Conservation (phyloP, 2,329 filamentous ascomycete species). For the Cercospora brassicicola region DNA sequence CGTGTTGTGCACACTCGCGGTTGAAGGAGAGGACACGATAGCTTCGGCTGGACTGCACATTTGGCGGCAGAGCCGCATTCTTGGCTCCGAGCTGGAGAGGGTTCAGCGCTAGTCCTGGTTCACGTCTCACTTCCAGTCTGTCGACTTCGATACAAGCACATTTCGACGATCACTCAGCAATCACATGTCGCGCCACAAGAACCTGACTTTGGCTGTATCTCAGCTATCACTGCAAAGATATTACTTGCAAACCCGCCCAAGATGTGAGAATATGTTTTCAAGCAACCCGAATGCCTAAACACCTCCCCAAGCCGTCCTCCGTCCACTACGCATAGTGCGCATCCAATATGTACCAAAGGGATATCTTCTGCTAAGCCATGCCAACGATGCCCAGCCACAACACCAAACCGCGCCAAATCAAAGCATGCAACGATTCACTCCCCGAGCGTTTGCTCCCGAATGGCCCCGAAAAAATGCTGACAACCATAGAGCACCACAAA, state of each 20-base stretch:
- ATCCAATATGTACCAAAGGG: slow-evolving; percentile 12
- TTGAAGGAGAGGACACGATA: background rate
- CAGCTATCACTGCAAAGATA: background rate
- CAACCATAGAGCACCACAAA: slow-evolving; percentile 11
- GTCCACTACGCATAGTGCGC: background rate
- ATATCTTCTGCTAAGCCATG: slow-evolving; percentile 11
- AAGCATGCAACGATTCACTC: background rate
- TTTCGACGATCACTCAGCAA: background rate
- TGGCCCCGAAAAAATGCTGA: slow-evolving; percentile 9
- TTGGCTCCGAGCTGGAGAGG: background rate
- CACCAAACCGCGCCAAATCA: slow-evolving; percentile 7
- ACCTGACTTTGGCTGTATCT: background rate
- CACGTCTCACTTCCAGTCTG: too few relatives aligned
- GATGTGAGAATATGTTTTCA: background rate
- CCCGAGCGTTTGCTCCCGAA: slow-evolving; percentile 7
- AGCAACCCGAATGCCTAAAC: slow-evolving; percentile 1
- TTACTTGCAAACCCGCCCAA: background rate
- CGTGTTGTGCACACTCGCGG: background rate
- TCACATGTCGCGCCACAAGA: background rate
- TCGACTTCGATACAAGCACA: background rate
- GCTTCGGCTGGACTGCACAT: slow-evolving; percentile 1
- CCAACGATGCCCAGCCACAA: slow-evolving; percentile 1
- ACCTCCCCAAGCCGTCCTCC: background rate
- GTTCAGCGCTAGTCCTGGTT: background rate
- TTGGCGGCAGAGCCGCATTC: background rate